Base-by-base conservation (phyloP, 371 early-diverging fungal species). In the Mortierella sp. region DNA sequence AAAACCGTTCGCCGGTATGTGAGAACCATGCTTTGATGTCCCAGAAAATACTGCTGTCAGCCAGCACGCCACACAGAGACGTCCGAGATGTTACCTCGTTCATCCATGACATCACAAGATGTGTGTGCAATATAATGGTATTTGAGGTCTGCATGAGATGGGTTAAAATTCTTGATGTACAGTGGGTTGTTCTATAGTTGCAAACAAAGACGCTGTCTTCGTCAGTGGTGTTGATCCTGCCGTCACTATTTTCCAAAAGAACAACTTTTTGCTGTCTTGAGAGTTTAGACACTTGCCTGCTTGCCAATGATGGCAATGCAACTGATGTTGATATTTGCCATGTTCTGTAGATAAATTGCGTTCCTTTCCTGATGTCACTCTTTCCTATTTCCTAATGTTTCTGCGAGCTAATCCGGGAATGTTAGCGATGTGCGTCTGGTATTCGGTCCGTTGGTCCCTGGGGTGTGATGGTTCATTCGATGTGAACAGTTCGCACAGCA, bases 121-220 rank as follows among this genome's bases (percentile, higher is more conserved):
- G 94, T 95, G 61, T 95, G 94, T 30, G 93, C 93, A 79, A 95
- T 82, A 72, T 93, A 95, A 79, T 94, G 93, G 79, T 90, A 94
- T 72, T 94, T 93, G 41, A 94, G 85, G 73, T 93, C 93, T 15
- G 90, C 88, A 70, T 93, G 91, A 43, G 84, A 80, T 14, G 83
- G 71, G 54, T 86, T 90, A 72, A 92, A 93, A 79, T 87, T 91
- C 63, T 89, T 89, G 57, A 94, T 85, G 80, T 86, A 94, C 24
- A 96, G 69, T 3, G 96, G 96, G 78, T 93, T 93, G 80, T 93
- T 94, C 90, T 93, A 54, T 43, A 47, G 15, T 44, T 21, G 44
- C 8, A 19, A 43, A 8, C 15, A 17, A 21, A 41, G 26, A 11
- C n/a, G 0, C 31, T 2, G 26, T 11, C 26, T 12, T 34, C 23